phyloP scores from a whole-genome alignment of 1,139 yeast species.

The Geotrichum klebahnii region DNA sequence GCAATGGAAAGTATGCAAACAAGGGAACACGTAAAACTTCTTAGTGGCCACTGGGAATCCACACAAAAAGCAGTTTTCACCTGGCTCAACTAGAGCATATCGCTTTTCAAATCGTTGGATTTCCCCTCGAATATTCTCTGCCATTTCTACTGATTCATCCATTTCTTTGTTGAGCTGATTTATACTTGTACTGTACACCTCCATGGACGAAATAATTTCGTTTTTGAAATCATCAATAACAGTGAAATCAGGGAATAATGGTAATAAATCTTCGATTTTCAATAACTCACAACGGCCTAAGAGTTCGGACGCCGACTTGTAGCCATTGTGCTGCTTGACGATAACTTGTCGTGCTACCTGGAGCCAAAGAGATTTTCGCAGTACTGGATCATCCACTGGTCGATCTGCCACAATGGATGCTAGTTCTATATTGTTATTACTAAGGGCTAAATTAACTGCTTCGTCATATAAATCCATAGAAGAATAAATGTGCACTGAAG shows the following conservation, averaged over 20 bases:
- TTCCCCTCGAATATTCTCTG: conserved; percentile 58
- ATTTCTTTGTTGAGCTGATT: conserved; percentile 65
- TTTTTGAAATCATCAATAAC: conserved; percentile 79
- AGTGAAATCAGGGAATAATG: conserved; percentile 77
- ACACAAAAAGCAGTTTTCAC: conserved; percentile 77
- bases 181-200: conserved; percentile 64
- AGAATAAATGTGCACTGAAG: conserved; percentile 70
- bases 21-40: conserved; percentile 79
- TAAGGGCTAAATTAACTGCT: conserved; percentile 71
- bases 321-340: conserved; percentile 24
- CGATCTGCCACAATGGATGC: conserved; percentile 58
- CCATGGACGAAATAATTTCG: conserved; percentile 74
- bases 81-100: conserved; percentile 67
- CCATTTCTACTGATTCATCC: conserved; percentile 64
- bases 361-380: conserved; percentile 72
- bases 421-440: conserved; percentile 55
- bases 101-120: conserved; percentile 50
- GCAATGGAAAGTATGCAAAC: conserved; percentile 85
- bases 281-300: conserved; percentile 54
- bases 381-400: conserved; percentile 45
- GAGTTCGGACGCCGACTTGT: conserved; percentile 41
- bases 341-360: conserved; percentile 62
- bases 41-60: conserved; percentile 62
- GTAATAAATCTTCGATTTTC: conserved; percentile 75
- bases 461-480: conserved; percentile 68